Evolutionary conservation across 768 basidiomycete species (phyloP).

Genomic region (Lactarius trivialis): DNA sequence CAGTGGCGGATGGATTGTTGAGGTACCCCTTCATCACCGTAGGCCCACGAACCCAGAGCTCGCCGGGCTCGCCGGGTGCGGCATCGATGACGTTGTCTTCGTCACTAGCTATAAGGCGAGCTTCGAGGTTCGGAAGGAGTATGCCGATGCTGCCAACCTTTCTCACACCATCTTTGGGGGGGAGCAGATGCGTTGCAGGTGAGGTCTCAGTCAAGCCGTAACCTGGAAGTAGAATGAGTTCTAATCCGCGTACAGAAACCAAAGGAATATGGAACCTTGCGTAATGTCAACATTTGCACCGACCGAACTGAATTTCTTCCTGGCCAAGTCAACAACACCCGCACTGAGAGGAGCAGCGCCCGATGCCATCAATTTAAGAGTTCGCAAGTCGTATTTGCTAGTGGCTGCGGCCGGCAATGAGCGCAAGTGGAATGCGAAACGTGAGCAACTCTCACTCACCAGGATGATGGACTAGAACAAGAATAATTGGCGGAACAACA

Average conservation of each 20-base stretch:
- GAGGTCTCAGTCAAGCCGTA: slow-evolving; percentile 83
- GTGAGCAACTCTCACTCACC: slow-evolving; percentile 35
- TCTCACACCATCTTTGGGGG: slow-evolving; percentile 34
- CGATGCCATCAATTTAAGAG: slow-evolving; percentile 51
- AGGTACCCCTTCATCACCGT: slow-evolving; percentile 84
- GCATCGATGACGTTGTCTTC: slow-evolving; percentile 48
- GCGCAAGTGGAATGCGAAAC: not conserved
- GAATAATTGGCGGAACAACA: slow-evolving; percentile 80
- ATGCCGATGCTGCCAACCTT: slow-evolving; percentile 64
- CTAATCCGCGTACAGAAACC: slow-evolving; percentile 5
- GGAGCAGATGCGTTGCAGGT: slow-evolving; percentile 57
- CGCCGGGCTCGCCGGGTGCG: slow-evolving; percentile 54
- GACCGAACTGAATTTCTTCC: slow-evolving; percentile 34
- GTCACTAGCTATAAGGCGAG: slow-evolving; percentile 60
- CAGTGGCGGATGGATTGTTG: slow-evolving; percentile 64
- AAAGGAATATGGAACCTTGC: slow-evolving; percentile 42
- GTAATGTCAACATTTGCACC: slow-evolving; percentile 38
- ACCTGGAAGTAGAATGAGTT: slow-evolving; percentile 33
- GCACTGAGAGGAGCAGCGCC: slow-evolving; percentile 79
- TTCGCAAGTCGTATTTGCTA: slow-evolving; percentile 58
- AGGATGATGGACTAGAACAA: slow-evolving; percentile 64
- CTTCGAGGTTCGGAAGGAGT: slow-evolving; percentile 70
- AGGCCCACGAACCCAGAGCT: slow-evolving; percentile 77
- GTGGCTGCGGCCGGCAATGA: slow-evolving; percentile 38
- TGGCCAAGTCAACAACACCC: slow-evolving; percentile 48